Conservation (phyloP, 73 alveolate species). For the Halteria grandinella region DNA sequence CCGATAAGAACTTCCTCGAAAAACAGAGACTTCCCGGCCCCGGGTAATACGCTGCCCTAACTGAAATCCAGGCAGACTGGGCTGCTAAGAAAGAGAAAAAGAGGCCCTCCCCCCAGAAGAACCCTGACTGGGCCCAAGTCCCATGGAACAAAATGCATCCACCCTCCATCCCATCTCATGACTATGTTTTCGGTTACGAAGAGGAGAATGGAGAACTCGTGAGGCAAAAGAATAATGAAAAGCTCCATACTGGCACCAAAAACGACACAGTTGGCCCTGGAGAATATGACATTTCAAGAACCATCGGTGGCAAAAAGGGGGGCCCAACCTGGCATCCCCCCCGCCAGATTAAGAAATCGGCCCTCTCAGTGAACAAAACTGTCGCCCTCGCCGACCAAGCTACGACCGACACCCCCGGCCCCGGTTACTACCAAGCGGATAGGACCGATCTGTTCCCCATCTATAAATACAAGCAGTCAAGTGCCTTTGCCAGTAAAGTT, state of each 20-base stretch:
- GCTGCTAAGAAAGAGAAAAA: background rate
- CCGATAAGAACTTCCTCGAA: constrained; percentile 21
- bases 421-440: constrained; percentile 71
- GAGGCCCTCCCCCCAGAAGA: constrained; percentile 23
- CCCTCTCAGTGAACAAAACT: no score
- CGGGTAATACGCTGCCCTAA: constrained; percentile 26
- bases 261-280: constrained; percentile 81
- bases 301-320: constrained; percentile 32
- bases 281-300: constrained; percentile 60
- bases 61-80: background rate
- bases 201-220: constrained; percentile 68
- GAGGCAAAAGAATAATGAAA: constrained; percentile 66
- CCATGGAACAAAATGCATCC: constrained; percentile 59
- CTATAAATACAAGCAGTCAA: constrained; percentile 72
- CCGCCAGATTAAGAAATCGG: constrained; percentile 12
- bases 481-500: constrained; percentile 69
- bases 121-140: constrained; percentile 26
- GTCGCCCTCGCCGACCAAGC: no score
- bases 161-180: constrained; percentile 79
- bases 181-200: constrained; percentile 79
- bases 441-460: constrained; percentile 74
- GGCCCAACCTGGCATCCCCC: constrained; percentile 55
- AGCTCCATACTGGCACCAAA: constrained; percentile 58
- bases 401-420: constrained; percentile 64
- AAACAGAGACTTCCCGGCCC: constrained; percentile 62